A percentile compares a stretch with the other conserved stretches of the same genome.
phyloP scores from a whole-genome alignment of 306 rosid species.

The Gastrolobium bilobum region DNA sequence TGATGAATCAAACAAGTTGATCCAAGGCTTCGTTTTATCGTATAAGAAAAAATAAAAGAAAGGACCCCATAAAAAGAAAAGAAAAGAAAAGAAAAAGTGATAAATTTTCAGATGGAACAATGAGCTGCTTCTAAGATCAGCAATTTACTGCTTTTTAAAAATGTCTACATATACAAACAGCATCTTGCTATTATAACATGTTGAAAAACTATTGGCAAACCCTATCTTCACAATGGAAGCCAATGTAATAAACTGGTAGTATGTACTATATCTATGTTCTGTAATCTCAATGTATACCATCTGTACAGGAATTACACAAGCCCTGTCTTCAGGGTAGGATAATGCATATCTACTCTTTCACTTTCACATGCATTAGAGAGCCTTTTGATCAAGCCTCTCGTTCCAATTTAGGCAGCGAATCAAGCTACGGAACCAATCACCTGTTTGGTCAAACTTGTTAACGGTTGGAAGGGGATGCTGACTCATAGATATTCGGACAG shows the following conservation, averaged over 20 bases:
- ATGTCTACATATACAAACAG: conserved; percentile 55
- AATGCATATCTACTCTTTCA: conserved; percentile 40
- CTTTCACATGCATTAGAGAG: conserved; percentile 62
- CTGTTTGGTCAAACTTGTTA: conserved; percentile 95
- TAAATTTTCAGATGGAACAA: conserved; percentile 20
- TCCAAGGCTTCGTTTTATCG: not conserved
- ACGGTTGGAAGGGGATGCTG: conserved; percentile 96
- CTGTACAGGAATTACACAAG: conserved; percentile 66
- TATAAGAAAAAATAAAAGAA: not conserved
- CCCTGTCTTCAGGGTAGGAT: conserved; percentile 31
- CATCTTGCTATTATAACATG: conserved; percentile 45
- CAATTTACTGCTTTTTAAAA: conserved; percentile 42
- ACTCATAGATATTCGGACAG: conserved; percentile 88
- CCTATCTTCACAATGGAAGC: conserved; percentile 56
- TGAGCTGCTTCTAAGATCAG: conserved; percentile 23
- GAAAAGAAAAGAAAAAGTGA: no score
- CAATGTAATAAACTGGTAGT: conserved; percentile 48
- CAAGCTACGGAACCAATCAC: conserved; percentile 96
- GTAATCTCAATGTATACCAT: conserved; percentile 50
- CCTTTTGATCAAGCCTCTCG: conserved; percentile 96
- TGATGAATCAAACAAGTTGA: not conserved
- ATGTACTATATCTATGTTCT: conserved; percentile 53
- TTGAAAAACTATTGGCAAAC: conserved; percentile 41
- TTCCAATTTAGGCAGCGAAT: conserved; percentile 99
- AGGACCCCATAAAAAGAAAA: no score